These are phyloP conservation scores for Salix dunnii DNA, from an alignment of 345 rosid genomes.

Conservation along the genomic window DNA sequence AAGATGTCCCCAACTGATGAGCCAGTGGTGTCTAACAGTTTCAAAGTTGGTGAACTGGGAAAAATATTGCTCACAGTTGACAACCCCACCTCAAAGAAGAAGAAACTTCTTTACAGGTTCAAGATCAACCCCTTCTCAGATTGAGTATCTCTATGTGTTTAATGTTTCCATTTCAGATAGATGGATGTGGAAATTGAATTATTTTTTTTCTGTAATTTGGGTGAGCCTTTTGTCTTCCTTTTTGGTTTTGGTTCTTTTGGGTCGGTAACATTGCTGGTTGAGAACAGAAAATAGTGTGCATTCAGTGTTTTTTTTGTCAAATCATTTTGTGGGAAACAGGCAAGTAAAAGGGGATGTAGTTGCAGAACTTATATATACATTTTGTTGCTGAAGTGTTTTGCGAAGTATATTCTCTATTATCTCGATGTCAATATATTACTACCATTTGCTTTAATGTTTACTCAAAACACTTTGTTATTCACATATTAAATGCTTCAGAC, in stretches of 20 bases:
- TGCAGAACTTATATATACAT: background rate
- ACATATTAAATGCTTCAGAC: background rate
- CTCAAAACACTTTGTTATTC: slow-evolving; percentile 10
- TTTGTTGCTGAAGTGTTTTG: slow-evolving; percentile 5
- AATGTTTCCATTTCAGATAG: background rate
- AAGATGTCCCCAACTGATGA: slow-evolving; percentile 64
- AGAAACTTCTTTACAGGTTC: slow-evolving; percentile 91
- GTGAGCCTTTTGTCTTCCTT: slow-evolving; percentile 9
- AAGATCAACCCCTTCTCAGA: slow-evolving; percentile 53
- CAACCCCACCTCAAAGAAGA: slow-evolving; percentile 83
- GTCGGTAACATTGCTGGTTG: slow-evolving; percentile 14
- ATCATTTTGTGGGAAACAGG: slow-evolving; percentile 11
- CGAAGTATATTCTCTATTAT: slow-evolving; percentile 11
- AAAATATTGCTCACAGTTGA: slow-evolving; percentile 70
- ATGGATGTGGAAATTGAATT: slow-evolving; percentile 17
- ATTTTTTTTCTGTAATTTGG: slow-evolving; percentile 13
- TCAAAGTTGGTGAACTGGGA: slow-evolving; percentile 70
- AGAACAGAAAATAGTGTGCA: slow-evolving; percentile 8
- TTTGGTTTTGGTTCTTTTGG: background rate
- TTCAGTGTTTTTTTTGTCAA: slow-evolving; percentile 12
- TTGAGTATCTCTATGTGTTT: slow-evolving; percentile 13
- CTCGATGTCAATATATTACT: slow-evolving; percentile 14
- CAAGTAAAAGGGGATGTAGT: background rate
- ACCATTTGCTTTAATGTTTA: background rate
- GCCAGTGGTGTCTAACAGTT: slow-evolving; percentile 61